phyloP scores from a whole-genome alignment of 352 stramenopile species.

The Halophytophthora polymorphica region DNA sequence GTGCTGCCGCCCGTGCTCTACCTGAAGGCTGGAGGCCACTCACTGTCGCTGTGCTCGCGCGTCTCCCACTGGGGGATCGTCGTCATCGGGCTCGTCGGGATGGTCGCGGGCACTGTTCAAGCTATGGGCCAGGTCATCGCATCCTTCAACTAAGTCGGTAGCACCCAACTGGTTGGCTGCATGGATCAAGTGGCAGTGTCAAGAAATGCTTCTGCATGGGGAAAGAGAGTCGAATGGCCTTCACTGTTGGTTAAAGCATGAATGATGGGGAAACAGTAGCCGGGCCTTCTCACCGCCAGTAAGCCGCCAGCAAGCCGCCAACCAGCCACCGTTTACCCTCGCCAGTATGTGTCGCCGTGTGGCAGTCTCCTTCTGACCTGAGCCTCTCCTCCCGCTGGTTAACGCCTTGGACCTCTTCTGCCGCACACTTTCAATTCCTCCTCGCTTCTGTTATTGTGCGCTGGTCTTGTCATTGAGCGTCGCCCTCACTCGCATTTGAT shows the following conservation, averaged over 20 bases:
- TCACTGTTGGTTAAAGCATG: no score
- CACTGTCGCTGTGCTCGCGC: constrained; percentile 35
- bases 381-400: no score
- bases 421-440: constrained; percentile 11
- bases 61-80: constrained; percentile 50
- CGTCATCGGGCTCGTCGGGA: constrained; percentile 52
- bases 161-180: no score
- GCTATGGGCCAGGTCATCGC: constrained; percentile 44
- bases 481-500: constrained; percentile 92
- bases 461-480: constrained; percentile 8
- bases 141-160: constrained; percentile 31
- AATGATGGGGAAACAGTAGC: no score
- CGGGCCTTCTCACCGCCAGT: no score
- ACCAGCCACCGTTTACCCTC: no score
- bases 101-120: constrained; percentile 64
- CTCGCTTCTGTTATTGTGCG: constrained; percentile 12
- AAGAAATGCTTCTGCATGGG: no score
- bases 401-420: neutral
- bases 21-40: constrained; percentile 31
- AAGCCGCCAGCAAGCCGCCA: no score
- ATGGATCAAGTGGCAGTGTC: no score
- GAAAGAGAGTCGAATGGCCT: no score
- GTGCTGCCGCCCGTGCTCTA: constrained; percentile 74
- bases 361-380: no score
- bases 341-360: no score